Conservation (phyloP, 306 rosid species). For the Crotalaria pallida region DNA sequence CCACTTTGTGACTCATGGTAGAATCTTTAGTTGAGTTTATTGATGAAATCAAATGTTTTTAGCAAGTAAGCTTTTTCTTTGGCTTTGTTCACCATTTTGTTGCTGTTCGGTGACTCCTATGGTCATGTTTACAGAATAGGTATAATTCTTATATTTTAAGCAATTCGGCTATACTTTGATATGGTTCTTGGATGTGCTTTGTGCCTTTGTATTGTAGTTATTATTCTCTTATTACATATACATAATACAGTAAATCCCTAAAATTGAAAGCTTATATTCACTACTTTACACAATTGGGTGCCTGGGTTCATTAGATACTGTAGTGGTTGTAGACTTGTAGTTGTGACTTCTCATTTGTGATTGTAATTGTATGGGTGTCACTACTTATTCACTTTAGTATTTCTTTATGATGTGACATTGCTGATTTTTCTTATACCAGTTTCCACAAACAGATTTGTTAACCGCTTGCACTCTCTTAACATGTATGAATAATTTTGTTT, state of each 20-base stretch:
- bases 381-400: too few relatives aligned
- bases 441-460: neutral
- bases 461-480: neutral
- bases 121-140: constrained; percentile 12
- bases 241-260: neutral
- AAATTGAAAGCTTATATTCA: neutral
- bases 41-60: constrained; percentile 18
- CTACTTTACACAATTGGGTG: neutral
- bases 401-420: neutral
- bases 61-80: neutral
- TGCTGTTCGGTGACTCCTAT: neutral
- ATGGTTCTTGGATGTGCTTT: neutral
- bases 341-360: too few relatives aligned
- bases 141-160: constrained; percentile 14
- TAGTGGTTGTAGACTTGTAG: too few relatives aligned
- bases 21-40: constrained; percentile 28
- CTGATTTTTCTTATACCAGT: neutral
- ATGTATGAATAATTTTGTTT: neutral
- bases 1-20: constrained; percentile 18
- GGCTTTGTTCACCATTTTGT: neutral
- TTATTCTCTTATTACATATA: neutral
- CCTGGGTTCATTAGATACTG: neutral
- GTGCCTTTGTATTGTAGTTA: neutral
- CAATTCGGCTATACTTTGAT: neutral
- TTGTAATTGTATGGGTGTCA: too few relatives aligned